Percentiles rank a stretch among this genome's conserved stretches.
Conservation (phyloP, 257 asterid genomes). For the Handroanthus guayacan region DNA sequence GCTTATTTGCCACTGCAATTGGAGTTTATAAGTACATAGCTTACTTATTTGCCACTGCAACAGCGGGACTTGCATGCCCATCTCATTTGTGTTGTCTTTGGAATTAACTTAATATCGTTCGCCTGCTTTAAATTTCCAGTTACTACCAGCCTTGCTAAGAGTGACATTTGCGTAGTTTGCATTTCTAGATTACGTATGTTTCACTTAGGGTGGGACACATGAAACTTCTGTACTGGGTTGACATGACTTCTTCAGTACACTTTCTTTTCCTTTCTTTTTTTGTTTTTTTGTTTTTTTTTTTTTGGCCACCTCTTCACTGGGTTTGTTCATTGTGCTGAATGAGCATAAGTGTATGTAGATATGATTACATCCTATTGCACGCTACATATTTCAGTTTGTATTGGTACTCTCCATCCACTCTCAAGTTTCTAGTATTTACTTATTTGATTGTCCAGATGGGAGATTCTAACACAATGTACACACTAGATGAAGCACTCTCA, state of each 20-base stretch:
- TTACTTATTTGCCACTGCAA: neutral
- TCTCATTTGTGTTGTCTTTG: neutral
- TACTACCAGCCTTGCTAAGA: neutral
- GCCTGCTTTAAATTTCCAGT: neutral
- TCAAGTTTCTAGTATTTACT: constrained; percentile 12
- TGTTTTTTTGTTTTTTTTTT: no score
- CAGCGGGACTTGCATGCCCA: neutral
- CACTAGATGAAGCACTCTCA: constrained; percentile 52
- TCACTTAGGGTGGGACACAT: neutral
- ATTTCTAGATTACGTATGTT: neutral
- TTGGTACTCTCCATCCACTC: constrained; percentile 4
- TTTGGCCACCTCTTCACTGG: neutral
- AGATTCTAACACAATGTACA: constrained; percentile 42
- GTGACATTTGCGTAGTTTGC: neutral
- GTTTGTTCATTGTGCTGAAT: neutral
- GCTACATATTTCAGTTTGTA: constrained; percentile 14
- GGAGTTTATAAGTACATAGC: neutral
- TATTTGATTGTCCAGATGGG: constrained; percentile 42
- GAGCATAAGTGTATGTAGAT: no score
- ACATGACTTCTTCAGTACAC: neutral
- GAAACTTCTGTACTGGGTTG: neutral
- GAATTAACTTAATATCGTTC: neutral
- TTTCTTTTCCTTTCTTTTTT: no score
- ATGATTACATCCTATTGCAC: neutral
- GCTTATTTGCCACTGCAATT: neutral